Percentiles rank a stretch among this genome's conserved stretches.
Conservation (phyloP, 345 rosid genomes). For the Excoecaria agallocha region DNA sequence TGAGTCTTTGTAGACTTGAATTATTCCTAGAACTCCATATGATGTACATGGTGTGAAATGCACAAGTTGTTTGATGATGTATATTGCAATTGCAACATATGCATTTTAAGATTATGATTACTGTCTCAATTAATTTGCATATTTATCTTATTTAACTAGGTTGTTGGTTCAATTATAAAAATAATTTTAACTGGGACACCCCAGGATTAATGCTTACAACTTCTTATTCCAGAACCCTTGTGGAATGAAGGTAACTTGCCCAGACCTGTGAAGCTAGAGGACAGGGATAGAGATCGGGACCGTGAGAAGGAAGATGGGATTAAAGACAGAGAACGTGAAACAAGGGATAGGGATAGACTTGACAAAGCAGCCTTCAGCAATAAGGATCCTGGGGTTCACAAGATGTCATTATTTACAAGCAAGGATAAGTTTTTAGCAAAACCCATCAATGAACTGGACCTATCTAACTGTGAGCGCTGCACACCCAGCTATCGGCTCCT, state of each 20-base stretch:
- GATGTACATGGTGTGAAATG: background rate
- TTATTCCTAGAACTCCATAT: background rate
- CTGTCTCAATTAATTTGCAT: background rate
- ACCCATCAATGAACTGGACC: constrained; percentile 91
- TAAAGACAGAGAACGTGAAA: constrained; percentile 68
- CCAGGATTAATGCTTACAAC: constrained; percentile 2
- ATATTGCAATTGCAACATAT: background rate
- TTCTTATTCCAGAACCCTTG: constrained; percentile 49
- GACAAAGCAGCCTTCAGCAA: constrained; percentile 50
- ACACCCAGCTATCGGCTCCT: constrained; percentile 97
- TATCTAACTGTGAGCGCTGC: constrained; percentile 92
- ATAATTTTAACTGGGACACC: constrained; percentile 10
- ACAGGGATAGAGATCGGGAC: constrained; percentile 66
- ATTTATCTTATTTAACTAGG: background rate
- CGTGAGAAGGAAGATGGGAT: constrained; percentile 53
- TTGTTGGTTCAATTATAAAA: constrained; percentile 3
- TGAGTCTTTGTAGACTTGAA: background rate
- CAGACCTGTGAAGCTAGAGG: constrained; percentile 65
- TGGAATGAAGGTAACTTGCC: constrained; percentile 66
- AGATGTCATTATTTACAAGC: constrained; percentile 53
- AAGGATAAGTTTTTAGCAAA: constrained; percentile 76
- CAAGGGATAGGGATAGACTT: constrained; percentile 70
- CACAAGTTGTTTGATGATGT: background rate
- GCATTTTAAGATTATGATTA: background rate
- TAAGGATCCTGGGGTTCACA: constrained; percentile 56